A percentile compares a stretch with the other conserved stretches of the same genome.
Evolutionary conservation across 345 rosid species (phyloP).

Genomic region (Syzygium aqueum): DNA sequence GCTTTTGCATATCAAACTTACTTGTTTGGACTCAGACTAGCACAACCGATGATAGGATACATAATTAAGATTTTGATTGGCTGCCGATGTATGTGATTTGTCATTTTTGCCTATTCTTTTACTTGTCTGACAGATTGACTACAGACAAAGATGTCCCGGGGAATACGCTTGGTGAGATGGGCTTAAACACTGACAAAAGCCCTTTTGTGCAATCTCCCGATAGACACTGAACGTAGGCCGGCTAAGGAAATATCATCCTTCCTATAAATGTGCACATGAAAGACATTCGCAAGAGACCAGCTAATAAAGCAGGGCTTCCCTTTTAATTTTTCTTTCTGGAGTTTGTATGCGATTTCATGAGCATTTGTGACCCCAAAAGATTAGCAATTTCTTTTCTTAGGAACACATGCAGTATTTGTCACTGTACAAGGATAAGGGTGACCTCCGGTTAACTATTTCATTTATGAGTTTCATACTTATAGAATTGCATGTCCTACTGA

Average conservation of each 20-base stretch:
- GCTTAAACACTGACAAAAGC: background rate
- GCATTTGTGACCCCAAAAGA: background rate
- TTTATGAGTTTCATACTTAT: background rate
- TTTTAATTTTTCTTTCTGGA: background rate
- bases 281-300: background rate
- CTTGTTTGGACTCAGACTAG: background rate
- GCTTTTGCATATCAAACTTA: background rate
- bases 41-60: background rate
- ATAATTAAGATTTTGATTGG: background rate
- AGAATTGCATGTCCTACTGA: background rate
- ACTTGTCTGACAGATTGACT: background rate
- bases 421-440: background rate
- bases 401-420: background rate
- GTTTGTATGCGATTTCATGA: background rate
- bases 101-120: background rate
- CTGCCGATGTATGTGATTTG: background rate
- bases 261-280: background rate
- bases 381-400: background rate
- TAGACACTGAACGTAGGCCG: background rate
- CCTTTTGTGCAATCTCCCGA: background rate
- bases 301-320: background rate
- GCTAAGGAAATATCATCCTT: background rate
- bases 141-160: background rate
- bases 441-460: background rate
- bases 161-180: background rate